These are phyloP conservation scores for Clavulina sp. DNA, from an alignment of 768 basidiomycete species.

Conservation along the genomic window DNA sequence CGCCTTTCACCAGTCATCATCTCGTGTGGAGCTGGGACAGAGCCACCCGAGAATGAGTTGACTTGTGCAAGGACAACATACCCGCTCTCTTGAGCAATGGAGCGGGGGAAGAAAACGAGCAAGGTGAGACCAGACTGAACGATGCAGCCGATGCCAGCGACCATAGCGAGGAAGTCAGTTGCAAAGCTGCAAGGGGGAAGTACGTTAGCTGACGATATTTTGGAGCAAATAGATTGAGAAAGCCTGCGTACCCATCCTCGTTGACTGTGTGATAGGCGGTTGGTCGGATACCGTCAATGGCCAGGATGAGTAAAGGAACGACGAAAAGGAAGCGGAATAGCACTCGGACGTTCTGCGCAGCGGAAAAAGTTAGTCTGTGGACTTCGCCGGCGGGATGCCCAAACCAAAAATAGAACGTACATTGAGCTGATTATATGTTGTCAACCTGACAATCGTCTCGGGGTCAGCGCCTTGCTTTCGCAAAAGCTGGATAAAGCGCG, in stretches of 20 bases:
- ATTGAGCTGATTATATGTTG: constrained; percentile 62
- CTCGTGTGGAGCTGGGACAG: neutral
- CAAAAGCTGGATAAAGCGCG: neutral
- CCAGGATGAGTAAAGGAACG: constrained; percentile 47
- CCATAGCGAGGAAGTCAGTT: constrained; percentile 40
- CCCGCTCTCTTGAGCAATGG: constrained; percentile 37
- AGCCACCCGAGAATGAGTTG: neutral
- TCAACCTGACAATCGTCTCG: constrained; percentile 51
- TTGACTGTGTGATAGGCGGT: constrained; percentile 11
- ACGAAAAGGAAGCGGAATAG: constrained; percentile 59
- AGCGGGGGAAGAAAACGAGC: constrained; percentile 71
- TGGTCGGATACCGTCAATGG: constrained; percentile 41
- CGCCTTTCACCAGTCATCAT: neutral
- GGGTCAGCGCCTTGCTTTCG: constrained; percentile 47
- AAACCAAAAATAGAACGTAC: constrained; percentile 25
- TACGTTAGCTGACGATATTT: neutral
- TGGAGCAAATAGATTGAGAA: neutral
- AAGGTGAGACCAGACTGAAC: constrained; percentile 62
- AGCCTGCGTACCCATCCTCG: neutral
- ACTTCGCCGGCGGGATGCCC: neutral
- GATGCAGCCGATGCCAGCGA: constrained; percentile 40
- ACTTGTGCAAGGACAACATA: neutral
- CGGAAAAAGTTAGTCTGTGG: neutral
- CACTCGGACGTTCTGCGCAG: constrained; percentile 59
- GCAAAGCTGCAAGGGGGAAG: constrained; percentile 27